Evolutionary conservation across 495 filamentous ascomycete species (phyloP), one percentile per base, ranked within the genome.

Genomic region (Ramalina intermedia): DNA sequence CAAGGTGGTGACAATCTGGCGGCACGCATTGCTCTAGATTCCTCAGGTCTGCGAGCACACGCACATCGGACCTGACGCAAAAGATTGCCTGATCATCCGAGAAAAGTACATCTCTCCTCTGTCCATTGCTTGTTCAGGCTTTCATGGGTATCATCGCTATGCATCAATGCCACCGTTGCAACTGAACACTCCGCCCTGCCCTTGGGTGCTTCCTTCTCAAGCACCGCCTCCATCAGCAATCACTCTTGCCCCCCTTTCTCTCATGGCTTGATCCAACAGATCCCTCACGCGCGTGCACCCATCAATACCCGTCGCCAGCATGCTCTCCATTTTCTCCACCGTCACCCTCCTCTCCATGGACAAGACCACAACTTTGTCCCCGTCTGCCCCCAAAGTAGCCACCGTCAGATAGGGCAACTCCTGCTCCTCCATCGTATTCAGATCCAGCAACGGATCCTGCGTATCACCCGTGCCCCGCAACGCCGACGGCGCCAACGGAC

Each of bases 361-460:
- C 49, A 90, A 61, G 50, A 89, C 79, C 6, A 73, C 73, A 20
- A 98, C 83, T 56, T 79, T 83, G 62, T 90, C 90, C 20, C 61
- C 71, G 12, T 37, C 44, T 9, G 59, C 60, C 5, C 84, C 85
- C 17, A 87, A 67, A 18, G 87, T 93, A 2, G 75, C 91, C 1
- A 96, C 75, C 3, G 91, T 96, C 54, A 96, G 60, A 44, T 80
- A 86, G 6, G 91, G 91, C 47, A 98, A 68, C 62, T 98, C 91
- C 56, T 82, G 78, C 63, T 96, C 91, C 62, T 96, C 91, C 43
- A 80, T 71, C 20, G 74, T 67, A 52, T 93, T 95, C 33, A 96
- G 63, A 66, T 98, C 91, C 42, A 98, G 69, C 43, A 98, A 61
- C 16, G 93, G 93, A 58, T 96, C 88, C 2, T 87, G 78, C 43